Base-by-base conservation (phyloP, 257 asterid genomes). In the Solanum acaule region DNA sequence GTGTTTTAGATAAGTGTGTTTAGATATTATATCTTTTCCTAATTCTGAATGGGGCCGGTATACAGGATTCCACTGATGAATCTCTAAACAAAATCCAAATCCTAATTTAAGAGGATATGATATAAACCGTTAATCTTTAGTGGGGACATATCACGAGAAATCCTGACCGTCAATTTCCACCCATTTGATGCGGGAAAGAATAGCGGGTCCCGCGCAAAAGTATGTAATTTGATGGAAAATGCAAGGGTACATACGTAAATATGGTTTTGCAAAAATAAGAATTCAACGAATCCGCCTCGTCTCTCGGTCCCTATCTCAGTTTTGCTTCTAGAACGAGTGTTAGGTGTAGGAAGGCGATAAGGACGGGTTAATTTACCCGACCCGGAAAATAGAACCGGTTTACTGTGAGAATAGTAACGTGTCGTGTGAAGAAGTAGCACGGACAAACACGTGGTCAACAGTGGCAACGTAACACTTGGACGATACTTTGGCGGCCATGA, bases 401-500 rank as follows among this genome's bases (percentile, higher is more conserved):
- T 49, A 27, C 3, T 56, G 77, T 13, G 38, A 35, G 63, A 68
- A 65, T 10, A 31, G 76, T 15, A 10, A 85, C 91, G 91, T 91
- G 92, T 61, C 85, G 79, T 37, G 42, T 14, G 8, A 56, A 5
- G 76, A 29, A 49, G 16, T 10, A 61, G 42, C 46, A 63, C 6
- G 25, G 56, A 56, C 78, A 44, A 40, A 89, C 90, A 91, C 91
- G 91, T 91, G 91, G 93, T 91, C 93, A 88, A 87, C 88, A 81
- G 34, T 63, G 88, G n/a, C 90, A 86, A 85, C 91, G 37, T 35
- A 34, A 72, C 49, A 68, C 34, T 7, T 67, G 65, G 23, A 38
- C 18, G 13, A 42, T 6, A 10, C 44, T 44, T 20, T 42, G 89
- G 40, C 61, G 75, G 44, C 73, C 37, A 18, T 44, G 33, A 25